A percentile compares a stretch with the other conserved stretches of the same genome.
Evolutionary conservation across 2,329 filamentous ascomycete genomes (phyloP).

Genomic region (Neonectria punicea): DNA sequence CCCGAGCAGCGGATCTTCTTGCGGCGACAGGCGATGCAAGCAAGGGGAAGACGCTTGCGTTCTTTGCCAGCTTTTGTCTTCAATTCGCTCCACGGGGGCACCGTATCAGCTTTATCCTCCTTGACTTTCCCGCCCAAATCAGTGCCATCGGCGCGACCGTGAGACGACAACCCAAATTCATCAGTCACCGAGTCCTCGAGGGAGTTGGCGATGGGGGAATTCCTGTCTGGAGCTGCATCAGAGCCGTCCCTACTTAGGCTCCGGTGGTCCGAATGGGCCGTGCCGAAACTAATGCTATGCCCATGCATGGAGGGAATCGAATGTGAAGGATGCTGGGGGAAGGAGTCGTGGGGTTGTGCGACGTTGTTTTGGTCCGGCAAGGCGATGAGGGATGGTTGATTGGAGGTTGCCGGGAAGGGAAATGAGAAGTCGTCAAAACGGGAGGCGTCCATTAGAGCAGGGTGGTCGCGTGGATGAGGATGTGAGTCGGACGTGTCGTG

Average conservation of each 20-base stretch:
- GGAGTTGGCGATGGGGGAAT: slow-evolving; percentile 56
- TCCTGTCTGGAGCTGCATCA: slow-evolving; percentile 57
- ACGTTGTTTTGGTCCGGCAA: slow-evolving; percentile 48
- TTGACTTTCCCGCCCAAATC: slow-evolving; percentile 64
- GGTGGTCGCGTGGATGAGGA: slow-evolving; percentile 33
- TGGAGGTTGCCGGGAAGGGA: slow-evolving; percentile 56
- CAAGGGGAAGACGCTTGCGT: slow-evolving; percentile 88
- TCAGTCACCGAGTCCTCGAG: slow-evolving; percentile 66
- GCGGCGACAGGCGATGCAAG: slow-evolving; percentile 93
- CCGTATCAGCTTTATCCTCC: slow-evolving; percentile 67
- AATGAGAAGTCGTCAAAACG: slow-evolving; percentile 67
- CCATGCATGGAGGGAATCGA: slow-evolving; percentile 36
- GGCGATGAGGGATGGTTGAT: slow-evolving; percentile 53
- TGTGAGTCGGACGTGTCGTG: slow-evolving; percentile 37
- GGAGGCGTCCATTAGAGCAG: slow-evolving; percentile 55
- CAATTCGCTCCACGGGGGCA: slow-evolving; percentile 81
- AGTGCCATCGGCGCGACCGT: slow-evolving; percentile 61
- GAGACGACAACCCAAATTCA: slow-evolving; percentile 65
- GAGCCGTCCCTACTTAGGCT: slow-evolving; percentile 53
- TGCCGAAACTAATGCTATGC: slow-evolving; percentile 38
- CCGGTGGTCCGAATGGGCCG: slow-evolving; percentile 35
- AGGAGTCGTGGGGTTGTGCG: slow-evolving; percentile 45
- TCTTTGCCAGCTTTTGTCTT: slow-evolving; percentile 97
- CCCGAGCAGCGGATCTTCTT: slow-evolving; percentile 99
- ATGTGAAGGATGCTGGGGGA: slow-evolving; percentile 47